Evolutionary conservation across 75 land plant genomes (phyloP).

Genomic region (Pinus tabuliformis): DNA sequence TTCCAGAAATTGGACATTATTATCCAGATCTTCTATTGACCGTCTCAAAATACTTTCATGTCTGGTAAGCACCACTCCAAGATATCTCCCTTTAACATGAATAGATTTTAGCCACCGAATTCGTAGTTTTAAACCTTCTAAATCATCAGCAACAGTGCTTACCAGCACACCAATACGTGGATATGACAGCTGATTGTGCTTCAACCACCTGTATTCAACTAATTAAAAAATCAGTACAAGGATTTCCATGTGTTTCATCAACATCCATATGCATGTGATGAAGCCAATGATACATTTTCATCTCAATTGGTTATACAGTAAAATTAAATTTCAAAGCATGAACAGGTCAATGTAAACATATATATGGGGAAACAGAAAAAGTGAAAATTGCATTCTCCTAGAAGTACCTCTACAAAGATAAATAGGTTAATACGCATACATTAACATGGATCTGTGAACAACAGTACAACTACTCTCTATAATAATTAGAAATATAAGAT

Average conservation of each 20-base stretch:
- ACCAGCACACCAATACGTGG: slow-evolving; percentile 79
- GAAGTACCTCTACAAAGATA: neutral
- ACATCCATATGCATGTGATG: neutral
- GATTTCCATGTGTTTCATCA: neutral
- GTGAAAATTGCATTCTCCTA: neutral
- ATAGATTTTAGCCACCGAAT: slow-evolving; percentile 68
- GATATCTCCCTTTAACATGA: slow-evolving; percentile 72
- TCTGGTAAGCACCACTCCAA: slow-evolving; percentile 58
- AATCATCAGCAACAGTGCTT: slow-evolving; percentile 39
- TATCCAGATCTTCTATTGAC: slow-evolving; percentile 44
- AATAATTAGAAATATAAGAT: neutral
- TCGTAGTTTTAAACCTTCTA: slow-evolving; percentile 36
- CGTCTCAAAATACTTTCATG: slow-evolving; percentile 38
- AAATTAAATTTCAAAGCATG: neutral
- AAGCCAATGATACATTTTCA: neutral
- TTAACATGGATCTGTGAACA: neutral
- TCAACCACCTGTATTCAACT: slow-evolving; percentile 69
- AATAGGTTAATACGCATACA: neutral
- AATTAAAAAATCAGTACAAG: neutral
- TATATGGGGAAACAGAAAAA: neutral
- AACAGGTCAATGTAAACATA: neutral
- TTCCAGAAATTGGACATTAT: slow-evolving; percentile 51
- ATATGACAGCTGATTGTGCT: slow-evolving; percentile 69
- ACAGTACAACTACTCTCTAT: neutral
- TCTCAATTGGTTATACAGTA: neutral